Base-by-base conservation (phyloP, 345 rosid genomes). In the Durio zibethinus region DNA sequence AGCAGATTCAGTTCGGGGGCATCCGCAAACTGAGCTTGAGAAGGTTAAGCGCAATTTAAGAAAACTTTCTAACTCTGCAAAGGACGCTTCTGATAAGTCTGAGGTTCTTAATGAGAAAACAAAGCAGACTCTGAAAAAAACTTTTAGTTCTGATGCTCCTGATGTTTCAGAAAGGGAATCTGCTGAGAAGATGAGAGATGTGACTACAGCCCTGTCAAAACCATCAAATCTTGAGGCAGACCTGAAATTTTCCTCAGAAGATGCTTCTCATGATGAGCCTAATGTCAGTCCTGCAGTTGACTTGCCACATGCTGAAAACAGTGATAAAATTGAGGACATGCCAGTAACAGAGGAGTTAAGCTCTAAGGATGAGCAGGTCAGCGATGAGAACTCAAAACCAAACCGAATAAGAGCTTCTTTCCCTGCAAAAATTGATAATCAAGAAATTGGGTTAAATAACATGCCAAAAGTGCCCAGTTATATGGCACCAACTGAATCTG, bases 401-500 rank as follows among this genome's bases (percentile, higher is more conserved):
- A 87, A 82, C 61, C 83, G 85, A 48, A 88, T 94, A 84, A 86
- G 94, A 84, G 85, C 89, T 54, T 91, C 98, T 23, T 72, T 90
- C 27, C 93, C 93, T 79, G 87, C 84, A 52, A 90, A 82, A 79
- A 76, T 85, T 76, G 91, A 88, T 75, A 79, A 76, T 73, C 86
- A 84, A 80, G 91, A 91, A 27, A 85, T 86, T 52, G 91, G 80
- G 62, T 71, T 80, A 53, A 88, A 82, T 16, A 86, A 84, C 73
- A 79, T 85, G 21, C 66, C 88, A 25, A 91, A 86, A 76, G 78
- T 87, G 72, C 98, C 94, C 16, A 88, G 97, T 83, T 93, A 91
- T 73, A 93, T 91, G 98, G 92, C 94, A 62, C 91, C 94, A 56
- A 93, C 97, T 78, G 88, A 88, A 84, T 91, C 97, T 79, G 90